These are phyloP conservation scores for Diplocarpon mali DNA, from an alignment of 2,329 filamentous ascomycete species.

Conservation along the genomic window DNA sequence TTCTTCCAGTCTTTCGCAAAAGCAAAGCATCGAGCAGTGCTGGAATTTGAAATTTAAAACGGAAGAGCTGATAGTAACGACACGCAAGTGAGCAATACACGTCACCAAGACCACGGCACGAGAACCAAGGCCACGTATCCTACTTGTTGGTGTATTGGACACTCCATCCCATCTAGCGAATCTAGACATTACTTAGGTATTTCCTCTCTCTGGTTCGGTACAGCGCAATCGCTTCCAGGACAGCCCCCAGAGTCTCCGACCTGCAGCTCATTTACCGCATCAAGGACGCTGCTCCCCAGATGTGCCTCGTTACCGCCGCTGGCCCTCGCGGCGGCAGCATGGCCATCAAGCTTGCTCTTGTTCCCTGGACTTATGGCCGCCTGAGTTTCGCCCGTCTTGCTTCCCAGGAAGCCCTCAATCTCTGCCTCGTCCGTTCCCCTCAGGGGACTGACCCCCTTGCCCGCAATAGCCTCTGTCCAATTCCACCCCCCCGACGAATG, in stretches of 20 bases:
- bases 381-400: neutral
- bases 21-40: no score
- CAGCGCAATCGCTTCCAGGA: no score
- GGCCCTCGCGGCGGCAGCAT: conserved; percentile 7
- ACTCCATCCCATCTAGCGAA: no score
- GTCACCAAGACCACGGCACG: no score
- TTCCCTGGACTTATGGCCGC: neutral
- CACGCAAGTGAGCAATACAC: no score
- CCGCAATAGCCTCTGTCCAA: conserved; percentile 45
- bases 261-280: neutral
- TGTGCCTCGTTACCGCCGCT: conserved; percentile 8
- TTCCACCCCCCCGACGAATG: conserved; percentile 32
- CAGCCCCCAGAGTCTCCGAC: neutral
- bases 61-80: no score
- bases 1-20: no score
- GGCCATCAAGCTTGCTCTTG: conserved; percentile 1
- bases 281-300: conserved; percentile 1
- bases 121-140: no score
- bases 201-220: no score
- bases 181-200: no score
- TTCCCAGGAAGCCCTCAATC: conserved; percentile 19
- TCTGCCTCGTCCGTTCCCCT: conserved; percentile 18
- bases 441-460: conserved; percentile 27
- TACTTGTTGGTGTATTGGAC: no score
- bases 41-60: no score